Percentiles rank a stretch among this genome's conserved stretches.
These are phyloP conservation scores for Lachancea waltii DNA, from an alignment of 805 yeast genomes.

Conservation along the genomic window DNA sequence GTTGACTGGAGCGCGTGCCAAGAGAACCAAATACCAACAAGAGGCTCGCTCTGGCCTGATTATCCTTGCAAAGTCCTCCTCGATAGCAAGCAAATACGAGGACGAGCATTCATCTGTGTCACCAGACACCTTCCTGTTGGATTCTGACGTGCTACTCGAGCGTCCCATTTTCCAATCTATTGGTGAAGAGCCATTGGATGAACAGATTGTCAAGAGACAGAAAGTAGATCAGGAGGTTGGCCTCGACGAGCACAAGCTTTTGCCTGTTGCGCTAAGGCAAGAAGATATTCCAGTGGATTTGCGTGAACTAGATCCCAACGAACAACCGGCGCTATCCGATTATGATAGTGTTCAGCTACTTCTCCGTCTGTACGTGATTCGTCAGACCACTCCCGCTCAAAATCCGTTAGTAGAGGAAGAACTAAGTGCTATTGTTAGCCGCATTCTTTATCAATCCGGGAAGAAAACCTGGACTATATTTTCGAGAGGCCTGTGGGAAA, in stretches of 20 bases:
- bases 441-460: conserved; percentile 52
- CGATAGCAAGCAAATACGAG: not conserved
- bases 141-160: conserved; percentile 75
- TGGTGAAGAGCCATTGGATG: conserved; percentile 42
- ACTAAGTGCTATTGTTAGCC: conserved; percentile 62
- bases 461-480: conserved; percentile 59
- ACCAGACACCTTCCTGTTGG: conserved; percentile 55
- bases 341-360: conserved; percentile 71
- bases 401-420: conserved; percentile 75
- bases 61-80: conserved; percentile 56
- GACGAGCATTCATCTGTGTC: conserved; percentile 13
- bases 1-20: conserved; percentile 84
- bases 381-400: conserved; percentile 65
- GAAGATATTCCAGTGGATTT: conserved; percentile 57
- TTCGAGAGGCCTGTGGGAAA: conserved; percentile 80
- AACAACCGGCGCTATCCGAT: conserved; percentile 66
- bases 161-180: conserved; percentile 62
- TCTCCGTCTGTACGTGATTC: conserved; percentile 55
- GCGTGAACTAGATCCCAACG: conserved; percentile 62
- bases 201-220: conserved; percentile 35
- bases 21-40: conserved; percentile 76
- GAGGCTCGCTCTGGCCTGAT: conserved; percentile 66
- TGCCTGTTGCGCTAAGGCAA: conserved; percentile 58
- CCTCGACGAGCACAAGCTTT: conserved; percentile 38
- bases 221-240: conserved; percentile 36